Evolutionary conservation across 129 eudicot species (phyloP).

Genomic region (Arctium minus): DNA sequence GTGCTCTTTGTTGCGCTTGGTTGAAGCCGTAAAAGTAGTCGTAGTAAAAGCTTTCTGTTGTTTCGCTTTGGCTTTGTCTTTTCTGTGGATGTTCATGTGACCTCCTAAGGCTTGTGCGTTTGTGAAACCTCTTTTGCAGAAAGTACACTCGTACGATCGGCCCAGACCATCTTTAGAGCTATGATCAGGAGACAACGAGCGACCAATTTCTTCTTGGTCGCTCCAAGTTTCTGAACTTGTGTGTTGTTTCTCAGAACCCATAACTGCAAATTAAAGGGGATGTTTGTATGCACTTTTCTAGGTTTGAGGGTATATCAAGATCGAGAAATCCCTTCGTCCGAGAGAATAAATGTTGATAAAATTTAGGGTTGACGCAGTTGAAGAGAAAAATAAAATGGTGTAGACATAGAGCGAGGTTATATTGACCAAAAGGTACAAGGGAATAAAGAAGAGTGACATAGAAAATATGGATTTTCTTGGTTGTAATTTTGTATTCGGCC

Average conservation of each 20-base stretch:
- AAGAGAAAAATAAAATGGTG: slow-evolving; percentile 3
- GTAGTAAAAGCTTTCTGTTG: slow-evolving; percentile 9
- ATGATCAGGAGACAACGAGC: slow-evolving; percentile 19
- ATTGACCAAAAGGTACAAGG: slow-evolving; percentile 24
- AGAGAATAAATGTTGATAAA: slow-evolving; percentile 1
- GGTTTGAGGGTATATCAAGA: slow-evolving; percentile 19
- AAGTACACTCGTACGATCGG: slow-evolving; percentile 61
- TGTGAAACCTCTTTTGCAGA: slow-evolving; percentile 79
- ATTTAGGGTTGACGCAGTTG: slow-evolving; percentile 33
- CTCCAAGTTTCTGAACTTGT: slow-evolving; percentile 39
- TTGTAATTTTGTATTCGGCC: slow-evolving; percentile 26
- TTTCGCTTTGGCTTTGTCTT: slow-evolving; percentile 63
- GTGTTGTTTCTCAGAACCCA: slow-evolving; percentile 32
- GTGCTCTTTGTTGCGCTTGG: slow-evolving; percentile 23
- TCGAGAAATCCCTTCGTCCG: neutral
- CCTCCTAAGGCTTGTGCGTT: slow-evolving; percentile 92
- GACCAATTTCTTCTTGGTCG: slow-evolving; percentile 32
- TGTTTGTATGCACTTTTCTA: neutral
- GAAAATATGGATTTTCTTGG: slow-evolving; percentile 17
- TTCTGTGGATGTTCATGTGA: slow-evolving; percentile 81
- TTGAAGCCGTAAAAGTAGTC: neutral
- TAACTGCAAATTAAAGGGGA: neutral
- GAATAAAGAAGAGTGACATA: slow-evolving; percentile 14
- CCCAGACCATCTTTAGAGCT: slow-evolving; percentile 31
- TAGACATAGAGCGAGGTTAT: slow-evolving; percentile 16